These are phyloP conservation scores for Ochetophila trinervis DNA, from an alignment of 306 rosid species.

Conservation along the genomic window DNA sequence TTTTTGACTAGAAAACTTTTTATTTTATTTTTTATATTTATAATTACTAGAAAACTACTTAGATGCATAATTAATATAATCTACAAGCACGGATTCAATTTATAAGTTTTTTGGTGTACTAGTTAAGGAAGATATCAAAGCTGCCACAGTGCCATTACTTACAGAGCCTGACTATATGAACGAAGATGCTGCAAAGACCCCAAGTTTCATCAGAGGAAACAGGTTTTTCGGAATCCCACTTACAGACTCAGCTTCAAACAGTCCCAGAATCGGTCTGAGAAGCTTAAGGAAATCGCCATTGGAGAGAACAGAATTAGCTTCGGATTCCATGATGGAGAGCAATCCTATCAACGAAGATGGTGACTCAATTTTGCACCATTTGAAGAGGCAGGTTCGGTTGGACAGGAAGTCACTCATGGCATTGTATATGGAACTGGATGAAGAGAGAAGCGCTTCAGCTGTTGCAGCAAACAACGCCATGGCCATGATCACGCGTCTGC, in stretches of 20 bases:
- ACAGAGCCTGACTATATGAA: conserved; percentile 44
- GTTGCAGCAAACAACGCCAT: conserved; percentile 96
- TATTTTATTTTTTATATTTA: too few species aligned
- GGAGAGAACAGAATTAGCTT: conserved; percentile 45
- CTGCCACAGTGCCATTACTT: conserved; percentile 40
- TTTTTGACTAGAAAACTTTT: too few species aligned
- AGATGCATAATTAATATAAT: too few species aligned
- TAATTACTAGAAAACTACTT: too few species aligned
- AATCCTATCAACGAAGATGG: conserved; percentile 30
- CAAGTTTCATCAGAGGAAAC: conserved; percentile 45
- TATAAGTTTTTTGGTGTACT: conserved; percentile 17
- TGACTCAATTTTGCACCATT: conserved; percentile 44
- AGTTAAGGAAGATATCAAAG: conserved; percentile 57
- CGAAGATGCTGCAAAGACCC: conserved; percentile 52
- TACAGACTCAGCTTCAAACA: conserved; percentile 59
- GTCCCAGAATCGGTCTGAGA: conserved; percentile 57
- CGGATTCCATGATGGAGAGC: conserved; percentile 39
- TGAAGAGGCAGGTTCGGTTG: conserved; percentile 65
- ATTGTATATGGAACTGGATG: conserved; percentile 87
- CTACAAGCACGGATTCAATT: too few species aligned
- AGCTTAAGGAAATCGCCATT: conserved; percentile 49
- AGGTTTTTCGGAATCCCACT: conserved; percentile 78
- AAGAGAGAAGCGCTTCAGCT: conserved; percentile 93
- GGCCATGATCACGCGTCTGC: conserved; percentile 97
- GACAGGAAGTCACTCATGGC: conserved; percentile 80